A percentile compares a stretch with the other conserved stretches of the same genome.
phyloP scores from a whole-genome alignment of 2,329 filamentous ascomycete genomes.

The Clonostachys sp. region DNA sequence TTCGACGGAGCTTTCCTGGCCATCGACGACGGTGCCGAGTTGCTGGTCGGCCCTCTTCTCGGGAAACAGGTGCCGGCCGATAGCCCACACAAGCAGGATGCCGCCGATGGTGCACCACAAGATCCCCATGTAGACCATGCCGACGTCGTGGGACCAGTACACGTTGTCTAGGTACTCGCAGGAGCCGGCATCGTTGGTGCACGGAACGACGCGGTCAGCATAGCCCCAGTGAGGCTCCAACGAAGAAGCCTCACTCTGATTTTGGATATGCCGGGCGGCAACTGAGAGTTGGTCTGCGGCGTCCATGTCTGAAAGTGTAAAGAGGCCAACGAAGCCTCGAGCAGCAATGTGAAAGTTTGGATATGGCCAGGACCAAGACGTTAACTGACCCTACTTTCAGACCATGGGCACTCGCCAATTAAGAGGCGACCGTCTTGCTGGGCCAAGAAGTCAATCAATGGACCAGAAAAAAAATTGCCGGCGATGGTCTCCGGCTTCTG shows the following conservation, averaged over 20 bases:
- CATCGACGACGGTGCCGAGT: slow-evolving; percentile 7
- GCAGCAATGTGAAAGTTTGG: too few species aligned
- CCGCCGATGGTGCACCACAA: slow-evolving; percentile 41
- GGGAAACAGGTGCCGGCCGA: slow-evolving; percentile 10
- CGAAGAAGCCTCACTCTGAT: slow-evolving; percentile 25
- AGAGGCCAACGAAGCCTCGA: too few species aligned
- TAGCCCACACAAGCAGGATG: slow-evolving; percentile 36
- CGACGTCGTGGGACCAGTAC: slow-evolving; percentile 40
- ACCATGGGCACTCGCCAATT: too few species aligned
- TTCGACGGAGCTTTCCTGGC: neutral
- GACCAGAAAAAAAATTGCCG: too few species aligned
- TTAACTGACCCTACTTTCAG: too few species aligned
- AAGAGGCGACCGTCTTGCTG: too few species aligned
- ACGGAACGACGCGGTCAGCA: slow-evolving; percentile 36
- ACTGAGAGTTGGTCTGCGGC: too few species aligned
- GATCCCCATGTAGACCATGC: slow-evolving; percentile 46
- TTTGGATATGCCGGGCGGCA: slow-evolving; percentile 31
- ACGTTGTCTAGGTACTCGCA: slow-evolving; percentile 47
- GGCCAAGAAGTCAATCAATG: too few species aligned
- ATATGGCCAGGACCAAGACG: too few species aligned
- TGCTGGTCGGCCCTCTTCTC: slow-evolving; percentile 8
- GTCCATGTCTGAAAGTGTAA: too few species aligned
- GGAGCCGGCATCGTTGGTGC: slow-evolving; percentile 38
- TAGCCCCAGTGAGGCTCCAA: slow-evolving; percentile 42
- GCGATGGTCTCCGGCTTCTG: too few species aligned